Conservation (phyloP, 2,329 filamentous ascomycete species). For the Ceratocystis ficicola region DNA sequence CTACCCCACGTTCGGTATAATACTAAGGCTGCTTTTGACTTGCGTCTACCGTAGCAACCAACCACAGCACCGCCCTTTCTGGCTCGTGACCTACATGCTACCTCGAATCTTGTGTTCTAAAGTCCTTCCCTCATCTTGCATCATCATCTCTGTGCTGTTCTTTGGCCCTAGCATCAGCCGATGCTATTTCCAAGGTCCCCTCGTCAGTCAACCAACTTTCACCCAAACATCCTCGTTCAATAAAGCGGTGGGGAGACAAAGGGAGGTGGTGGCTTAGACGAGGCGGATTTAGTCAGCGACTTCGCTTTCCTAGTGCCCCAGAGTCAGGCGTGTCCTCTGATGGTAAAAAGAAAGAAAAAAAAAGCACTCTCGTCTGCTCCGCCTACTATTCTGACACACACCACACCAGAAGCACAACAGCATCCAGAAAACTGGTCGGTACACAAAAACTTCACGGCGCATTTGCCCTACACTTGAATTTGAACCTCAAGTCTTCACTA, state of each 20-base stretch:
- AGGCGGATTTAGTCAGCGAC: not conserved
- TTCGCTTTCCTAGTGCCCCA: not conserved
- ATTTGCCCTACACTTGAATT: not conserved
- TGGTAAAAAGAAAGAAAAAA: not conserved
- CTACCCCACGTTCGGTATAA: not conserved
- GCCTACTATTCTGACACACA: constrained; percentile 6
- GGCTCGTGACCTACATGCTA: not conserved
- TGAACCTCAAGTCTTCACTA: too few species aligned
- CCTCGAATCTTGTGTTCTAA: not conserved
- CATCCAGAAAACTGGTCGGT: not conserved
- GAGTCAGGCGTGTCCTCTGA: not conserved
- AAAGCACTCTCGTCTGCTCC: not conserved
- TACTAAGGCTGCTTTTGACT: not conserved
- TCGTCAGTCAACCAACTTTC: not conserved
- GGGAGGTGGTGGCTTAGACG: not conserved
- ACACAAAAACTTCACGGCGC: constrained; percentile 3
- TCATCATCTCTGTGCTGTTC: not conserved
- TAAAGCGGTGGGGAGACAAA: not conserved
- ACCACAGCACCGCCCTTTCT: not conserved
- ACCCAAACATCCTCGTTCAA: constrained; percentile 9
- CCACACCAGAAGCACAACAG: not conserved
- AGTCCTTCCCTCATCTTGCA: not conserved
- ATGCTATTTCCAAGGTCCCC: not conserved
- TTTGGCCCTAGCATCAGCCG: not conserved
- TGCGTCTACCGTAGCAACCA: too few species aligned